Evolutionary conservation across 1,284 basidiomycete genomes (phyloP).

Genomic region (Anthracocystis panici-leucophaei): DNA sequence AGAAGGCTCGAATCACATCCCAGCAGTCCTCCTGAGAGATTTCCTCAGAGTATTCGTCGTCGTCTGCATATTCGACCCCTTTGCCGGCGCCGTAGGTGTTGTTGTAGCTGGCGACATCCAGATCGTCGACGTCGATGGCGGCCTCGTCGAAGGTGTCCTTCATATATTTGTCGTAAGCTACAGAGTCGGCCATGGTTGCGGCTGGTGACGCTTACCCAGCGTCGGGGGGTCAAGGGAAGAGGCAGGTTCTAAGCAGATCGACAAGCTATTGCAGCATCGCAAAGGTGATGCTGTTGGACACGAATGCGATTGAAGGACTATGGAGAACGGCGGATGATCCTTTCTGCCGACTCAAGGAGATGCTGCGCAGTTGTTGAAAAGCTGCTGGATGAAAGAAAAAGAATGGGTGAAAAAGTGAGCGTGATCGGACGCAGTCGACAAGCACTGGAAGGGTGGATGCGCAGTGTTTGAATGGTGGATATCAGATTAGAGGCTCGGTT

Average conservation of each 20-base stretch:
- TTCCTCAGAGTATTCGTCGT: conserved; percentile 59
- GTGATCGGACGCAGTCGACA: conserved; percentile 43
- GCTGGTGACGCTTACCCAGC: conserved; percentile 24
- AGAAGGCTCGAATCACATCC: conserved; percentile 86
- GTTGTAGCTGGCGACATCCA: conserved; percentile 37
- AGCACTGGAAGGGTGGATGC: conserved; percentile 10
- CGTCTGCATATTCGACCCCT: conserved; percentile 42
- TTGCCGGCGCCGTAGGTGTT: conserved; percentile 36
- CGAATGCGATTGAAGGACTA: not conserved
- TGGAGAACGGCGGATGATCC: conserved; percentile 1
- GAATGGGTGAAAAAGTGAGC: conserved; percentile 23
- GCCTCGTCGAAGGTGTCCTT: conserved; percentile 52
- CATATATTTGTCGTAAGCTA: conserved; percentile 60
- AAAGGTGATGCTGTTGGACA: not conserved
- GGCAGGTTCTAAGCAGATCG: not conserved
- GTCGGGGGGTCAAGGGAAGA: conserved; percentile 11
- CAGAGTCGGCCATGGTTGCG: conserved; percentile 47
- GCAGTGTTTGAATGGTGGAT: not conserved
- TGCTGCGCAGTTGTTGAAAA: conserved; percentile 13
- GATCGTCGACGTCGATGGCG: conserved; percentile 45
- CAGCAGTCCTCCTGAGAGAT: conserved; percentile 68
- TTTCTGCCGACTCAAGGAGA: conserved; percentile 5
- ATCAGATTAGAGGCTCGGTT: conserved; percentile 46
- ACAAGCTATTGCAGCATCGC: conserved; percentile 1
- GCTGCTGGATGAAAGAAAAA: conserved; percentile 5